Conservation (phyloP, 176 grass and related monocot genomes). For the Avena insularis region DNA sequence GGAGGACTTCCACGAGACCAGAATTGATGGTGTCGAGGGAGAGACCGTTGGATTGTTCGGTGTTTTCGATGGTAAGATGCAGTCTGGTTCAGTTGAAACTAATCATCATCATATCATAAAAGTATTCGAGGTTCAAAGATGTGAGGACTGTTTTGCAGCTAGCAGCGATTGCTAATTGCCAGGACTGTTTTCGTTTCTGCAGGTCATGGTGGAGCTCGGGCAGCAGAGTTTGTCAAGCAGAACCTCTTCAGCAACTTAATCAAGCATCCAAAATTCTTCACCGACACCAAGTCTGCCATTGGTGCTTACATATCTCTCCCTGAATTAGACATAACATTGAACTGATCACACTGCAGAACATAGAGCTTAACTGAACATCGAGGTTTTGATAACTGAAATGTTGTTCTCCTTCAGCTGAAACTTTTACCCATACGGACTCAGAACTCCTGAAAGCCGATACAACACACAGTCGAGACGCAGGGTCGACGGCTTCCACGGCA, state of each 20-base stretch:
- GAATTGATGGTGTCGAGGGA: slow-evolving; percentile 77
- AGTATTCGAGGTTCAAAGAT: background rate
- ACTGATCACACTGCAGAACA: background rate
- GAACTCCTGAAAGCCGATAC: slow-evolving; percentile 81
- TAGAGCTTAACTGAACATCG: background rate
- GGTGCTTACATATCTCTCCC: slow-evolving; percentile 37
- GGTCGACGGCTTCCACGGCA: slow-evolving; percentile 86
- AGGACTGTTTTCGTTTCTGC: background rate
- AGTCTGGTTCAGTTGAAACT: background rate
- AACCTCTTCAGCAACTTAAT: slow-evolving; percentile 89
- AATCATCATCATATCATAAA: background rate
- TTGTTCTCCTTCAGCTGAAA: slow-evolving; percentile 61
- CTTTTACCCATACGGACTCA: slow-evolving; percentile 81
- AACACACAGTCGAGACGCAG: slow-evolving; percentile 68
- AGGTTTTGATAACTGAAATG: background rate
- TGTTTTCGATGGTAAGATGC: slow-evolving; percentile 76
- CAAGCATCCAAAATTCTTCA: slow-evolving; percentile 82
- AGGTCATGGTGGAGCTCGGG: slow-evolving; percentile 89
- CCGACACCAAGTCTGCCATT: slow-evolving; percentile 85
- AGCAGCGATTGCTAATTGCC: background rate
- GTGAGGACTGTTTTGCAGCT: background rate
- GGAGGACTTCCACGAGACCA: slow-evolving; percentile 90
- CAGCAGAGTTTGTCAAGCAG: slow-evolving; percentile 86
- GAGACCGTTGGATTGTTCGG: slow-evolving; percentile 83
- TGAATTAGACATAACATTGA: background rate